Percentiles rank a stretch among this genome's conserved stretches.
Evolutionary conservation across 495 filamentous ascomycete species (phyloP).

Genomic region (Aspergillus haitiensis): DNA sequence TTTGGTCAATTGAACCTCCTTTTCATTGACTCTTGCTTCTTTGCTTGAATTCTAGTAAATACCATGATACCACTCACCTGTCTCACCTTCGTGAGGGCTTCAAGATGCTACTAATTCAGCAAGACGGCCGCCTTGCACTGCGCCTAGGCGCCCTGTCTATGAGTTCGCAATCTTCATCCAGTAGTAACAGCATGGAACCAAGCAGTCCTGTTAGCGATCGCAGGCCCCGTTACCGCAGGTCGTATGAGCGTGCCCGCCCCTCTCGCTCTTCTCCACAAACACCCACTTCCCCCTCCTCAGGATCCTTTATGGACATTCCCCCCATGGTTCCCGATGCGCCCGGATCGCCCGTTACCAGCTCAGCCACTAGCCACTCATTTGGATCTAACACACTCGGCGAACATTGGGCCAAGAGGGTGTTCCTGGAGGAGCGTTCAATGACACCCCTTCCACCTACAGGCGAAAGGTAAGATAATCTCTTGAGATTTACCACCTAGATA

Average conservation of each 20-base stretch:
- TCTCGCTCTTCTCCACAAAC: constrained; percentile 31
- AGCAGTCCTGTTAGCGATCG: constrained; percentile 35
- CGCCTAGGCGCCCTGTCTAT: constrained; percentile 41
- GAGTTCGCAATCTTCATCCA: constrained; percentile 31
- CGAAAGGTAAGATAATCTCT: constrained; percentile 38
- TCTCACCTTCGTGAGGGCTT: constrained; percentile 36
- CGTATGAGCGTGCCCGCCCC: constrained; percentile 43
- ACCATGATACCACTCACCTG: constrained; percentile 31
- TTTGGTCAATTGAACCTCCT: not conserved
- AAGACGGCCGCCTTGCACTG: constrained; percentile 39
- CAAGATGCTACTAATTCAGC: constrained; percentile 37
- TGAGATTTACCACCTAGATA: not conserved
- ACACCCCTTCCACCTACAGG: constrained; percentile 42
- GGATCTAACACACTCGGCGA: constrained; percentile 31
- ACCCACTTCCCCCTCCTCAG: constrained; percentile 37
- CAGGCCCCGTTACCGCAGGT: constrained; percentile 34
- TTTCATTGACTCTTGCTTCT: not conserved
- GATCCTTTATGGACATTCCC: constrained; percentile 36
- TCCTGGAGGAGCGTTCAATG: constrained; percentile 37
- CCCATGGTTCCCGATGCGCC: constrained; percentile 45
- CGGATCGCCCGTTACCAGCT: constrained; percentile 43
- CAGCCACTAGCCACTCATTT: constrained; percentile 39
- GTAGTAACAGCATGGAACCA: constrained; percentile 33
- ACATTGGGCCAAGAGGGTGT: constrained; percentile 57
- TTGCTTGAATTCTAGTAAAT: constrained; percentile 26